Evolutionary conservation across 2,329 filamentous ascomycete species (phyloP).

Genomic region (Claviceps pazoutovae): DNA sequence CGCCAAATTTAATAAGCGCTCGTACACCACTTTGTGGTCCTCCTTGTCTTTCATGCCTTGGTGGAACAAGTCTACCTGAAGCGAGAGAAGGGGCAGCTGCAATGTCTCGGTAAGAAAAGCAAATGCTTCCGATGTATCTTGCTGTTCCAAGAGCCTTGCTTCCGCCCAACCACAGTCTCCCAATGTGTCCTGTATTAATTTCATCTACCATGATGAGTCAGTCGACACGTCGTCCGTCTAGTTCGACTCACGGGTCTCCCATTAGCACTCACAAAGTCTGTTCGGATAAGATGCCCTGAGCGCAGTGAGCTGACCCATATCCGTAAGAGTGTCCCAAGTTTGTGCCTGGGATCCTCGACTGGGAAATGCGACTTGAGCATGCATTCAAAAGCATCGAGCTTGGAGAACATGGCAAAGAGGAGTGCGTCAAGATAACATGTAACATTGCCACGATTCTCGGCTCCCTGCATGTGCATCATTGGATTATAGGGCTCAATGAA

Average conservation of each 20-base stretch:
- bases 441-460: slow-evolving; percentile 70
- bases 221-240: background rate
- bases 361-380: slow-evolving; percentile 72
- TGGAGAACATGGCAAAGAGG: slow-evolving; percentile 90
- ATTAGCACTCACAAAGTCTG: slow-evolving; percentile 53
- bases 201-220: slow-evolving; percentile 40
- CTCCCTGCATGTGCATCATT: slow-evolving; percentile 60
- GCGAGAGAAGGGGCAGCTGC: slow-evolving; percentile 70
- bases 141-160: slow-evolving; percentile 62
- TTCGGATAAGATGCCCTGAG: slow-evolving; percentile 69
- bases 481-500: slow-evolving; percentile 64
- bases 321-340: slow-evolving; percentile 63
- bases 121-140: slow-evolving; percentile 93
- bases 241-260: background rate
- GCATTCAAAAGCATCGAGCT: slow-evolving; percentile 79
- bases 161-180: slow-evolving; percentile 82
- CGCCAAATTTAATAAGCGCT: slow-evolving; percentile 78
- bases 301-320: slow-evolving; percentile 91
- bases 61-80: slow-evolving; percentile 92
- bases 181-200: slow-evolving; percentile 67
- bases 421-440: slow-evolving; percentile 93
- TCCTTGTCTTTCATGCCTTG: slow-evolving; percentile 73
- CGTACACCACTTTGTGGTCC: slow-evolving; percentile 90
- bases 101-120: slow-evolving; percentile 86
- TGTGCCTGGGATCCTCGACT: slow-evolving; percentile 51